Percentiles rank a stretch among this genome's conserved stretches.
These are phyloP conservation scores for Penicillium sp. DNA, from an alignment of 2,329 filamentous ascomycete genomes.

Conservation along the genomic window DNA sequence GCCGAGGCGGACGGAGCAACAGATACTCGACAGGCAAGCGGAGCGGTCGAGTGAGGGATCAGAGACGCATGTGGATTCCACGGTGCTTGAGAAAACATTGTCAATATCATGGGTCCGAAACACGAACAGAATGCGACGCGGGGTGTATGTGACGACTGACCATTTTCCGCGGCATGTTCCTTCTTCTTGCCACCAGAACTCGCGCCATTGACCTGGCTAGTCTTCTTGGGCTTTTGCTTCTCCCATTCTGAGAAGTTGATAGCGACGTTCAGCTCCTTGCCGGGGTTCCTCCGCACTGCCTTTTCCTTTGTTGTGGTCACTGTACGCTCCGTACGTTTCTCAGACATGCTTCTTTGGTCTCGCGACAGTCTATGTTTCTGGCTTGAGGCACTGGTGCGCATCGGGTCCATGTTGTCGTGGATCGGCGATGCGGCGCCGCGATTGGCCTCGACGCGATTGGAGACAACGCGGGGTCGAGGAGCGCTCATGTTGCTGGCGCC, in stretches of 20 bases:
- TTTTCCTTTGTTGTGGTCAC: constrained; percentile 60
- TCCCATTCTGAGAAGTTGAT: constrained; percentile 35
- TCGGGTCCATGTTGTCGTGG: constrained; percentile 30
- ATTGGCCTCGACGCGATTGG: constrained; percentile 36
- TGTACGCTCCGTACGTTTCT: constrained; percentile 39
- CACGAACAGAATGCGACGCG: not conserved
- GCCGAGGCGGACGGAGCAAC: constrained; percentile 58
- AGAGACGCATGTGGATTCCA: constrained; percentile 81
- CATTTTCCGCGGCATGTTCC: constrained; percentile 31
- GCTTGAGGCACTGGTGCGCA: constrained; percentile 29
- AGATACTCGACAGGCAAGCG: constrained; percentile 65
- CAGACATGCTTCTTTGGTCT: constrained; percentile 34
- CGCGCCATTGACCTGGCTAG: constrained; percentile 19
- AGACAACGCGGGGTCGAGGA: constrained; percentile 39
- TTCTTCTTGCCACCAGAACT: constrained; percentile 26
- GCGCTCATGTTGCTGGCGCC: constrained; percentile 36
- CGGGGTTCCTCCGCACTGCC: constrained; percentile 56
- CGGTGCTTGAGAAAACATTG: constrained; percentile 31
- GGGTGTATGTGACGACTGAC: constrained; percentile 22
- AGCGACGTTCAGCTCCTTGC: constrained; percentile 37
- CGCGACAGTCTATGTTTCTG: constrained; percentile 31
- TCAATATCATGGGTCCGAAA: constrained; percentile 4
- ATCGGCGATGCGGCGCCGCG: constrained; percentile 30
- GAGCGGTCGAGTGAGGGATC: constrained; percentile 63
- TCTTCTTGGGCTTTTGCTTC: constrained; percentile 29